Conservation (phyloP, 495 filamentous ascomycete species). For the Penicillium simplicissimum region DNA sequence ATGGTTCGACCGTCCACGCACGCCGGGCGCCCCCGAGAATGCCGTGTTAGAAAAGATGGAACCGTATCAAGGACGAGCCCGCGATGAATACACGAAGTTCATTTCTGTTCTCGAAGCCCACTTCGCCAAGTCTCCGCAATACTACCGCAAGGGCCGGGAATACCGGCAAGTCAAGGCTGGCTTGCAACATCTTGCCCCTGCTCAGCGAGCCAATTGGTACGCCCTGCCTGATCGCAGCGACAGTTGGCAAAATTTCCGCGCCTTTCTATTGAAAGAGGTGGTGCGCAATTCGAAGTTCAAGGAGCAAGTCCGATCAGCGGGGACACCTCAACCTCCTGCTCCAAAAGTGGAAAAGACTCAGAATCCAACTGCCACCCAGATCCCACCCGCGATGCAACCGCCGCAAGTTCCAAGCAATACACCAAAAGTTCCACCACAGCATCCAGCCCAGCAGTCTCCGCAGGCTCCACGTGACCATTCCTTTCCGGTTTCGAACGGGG, state of each 20-base stretch:
- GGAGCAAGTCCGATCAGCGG: not conserved
- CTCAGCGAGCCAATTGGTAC: not conserved
- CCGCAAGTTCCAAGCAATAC: not conserved
- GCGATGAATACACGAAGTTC: not conserved
- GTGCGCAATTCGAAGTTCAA: not conserved
- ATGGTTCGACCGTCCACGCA: not conserved
- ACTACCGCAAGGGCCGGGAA: not conserved
- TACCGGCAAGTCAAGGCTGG: not conserved
- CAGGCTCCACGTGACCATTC: not conserved
- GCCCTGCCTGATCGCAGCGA: not conserved
- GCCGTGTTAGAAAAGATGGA: not conserved
- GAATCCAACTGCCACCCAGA: not conserved
- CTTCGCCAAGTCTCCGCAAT: not conserved
- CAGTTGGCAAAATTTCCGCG: not conserved
- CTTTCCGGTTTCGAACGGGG: not conserved
- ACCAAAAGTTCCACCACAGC: not conserved
- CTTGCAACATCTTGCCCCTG: not conserved
- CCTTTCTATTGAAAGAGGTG: not conserved
- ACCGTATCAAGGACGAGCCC: not conserved
- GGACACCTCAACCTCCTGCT: not conserved
- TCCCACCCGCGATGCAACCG: not conserved
- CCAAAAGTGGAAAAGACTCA: not conserved
- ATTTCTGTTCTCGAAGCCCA: not conserved
- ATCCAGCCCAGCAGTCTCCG: not conserved
- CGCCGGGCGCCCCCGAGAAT: not conserved